phyloP scores from a whole-genome alignment of 2,329 filamentous ascomycete species.

The Trichocomaceae sp. region DNA sequence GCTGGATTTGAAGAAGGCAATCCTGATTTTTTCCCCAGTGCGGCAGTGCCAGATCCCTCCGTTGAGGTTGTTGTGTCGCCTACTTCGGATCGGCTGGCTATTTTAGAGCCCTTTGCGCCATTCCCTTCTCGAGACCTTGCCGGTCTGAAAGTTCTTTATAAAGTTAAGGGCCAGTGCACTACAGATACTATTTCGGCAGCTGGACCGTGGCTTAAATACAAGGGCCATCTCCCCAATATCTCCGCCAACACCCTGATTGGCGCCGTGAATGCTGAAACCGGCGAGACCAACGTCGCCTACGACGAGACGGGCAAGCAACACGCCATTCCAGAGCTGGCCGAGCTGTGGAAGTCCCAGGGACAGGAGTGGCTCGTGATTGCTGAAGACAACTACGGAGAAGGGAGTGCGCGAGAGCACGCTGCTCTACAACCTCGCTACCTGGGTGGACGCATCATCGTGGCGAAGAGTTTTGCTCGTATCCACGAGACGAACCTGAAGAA shows the following conservation, averaged over 20 bases:
- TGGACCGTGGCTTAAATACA: constrained; percentile 98
- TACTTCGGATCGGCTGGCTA: constrained; percentile 79
- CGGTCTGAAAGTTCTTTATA: constrained; percentile 81
- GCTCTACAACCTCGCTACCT: constrained; percentile 67
- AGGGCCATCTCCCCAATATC: constrained; percentile 97
- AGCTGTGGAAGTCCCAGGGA: constrained; percentile 68
- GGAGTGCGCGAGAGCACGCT: constrained; percentile 31
- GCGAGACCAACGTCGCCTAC: constrained; percentile 87
- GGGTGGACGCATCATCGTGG: constrained; percentile 72
- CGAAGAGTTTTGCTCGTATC: constrained; percentile 84
- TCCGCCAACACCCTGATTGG: constrained; percentile 95
- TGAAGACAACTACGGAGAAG: constrained; percentile 96
- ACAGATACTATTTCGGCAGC: constrained; percentile 98
- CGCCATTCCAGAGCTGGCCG: constrained; percentile 81
- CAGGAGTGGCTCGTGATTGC: constrained; percentile 89
- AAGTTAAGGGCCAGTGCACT: constrained; percentile 95
- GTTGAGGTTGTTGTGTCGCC: constrained; percentile 73
- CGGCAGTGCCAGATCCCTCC: constrained; percentile 63
- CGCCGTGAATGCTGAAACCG: constrained; percentile 84
- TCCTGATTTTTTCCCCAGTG: constrained; percentile 64
- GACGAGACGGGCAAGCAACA: constrained; percentile 68
- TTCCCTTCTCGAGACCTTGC: constrained; percentile 72
- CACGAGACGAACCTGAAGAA: constrained; percentile 97
- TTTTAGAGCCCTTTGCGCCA: constrained; percentile 80
- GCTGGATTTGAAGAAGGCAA: constrained; percentile 78